Conservation (phyloP, 345 rosid genomes). For the Camelina neglecta region DNA sequence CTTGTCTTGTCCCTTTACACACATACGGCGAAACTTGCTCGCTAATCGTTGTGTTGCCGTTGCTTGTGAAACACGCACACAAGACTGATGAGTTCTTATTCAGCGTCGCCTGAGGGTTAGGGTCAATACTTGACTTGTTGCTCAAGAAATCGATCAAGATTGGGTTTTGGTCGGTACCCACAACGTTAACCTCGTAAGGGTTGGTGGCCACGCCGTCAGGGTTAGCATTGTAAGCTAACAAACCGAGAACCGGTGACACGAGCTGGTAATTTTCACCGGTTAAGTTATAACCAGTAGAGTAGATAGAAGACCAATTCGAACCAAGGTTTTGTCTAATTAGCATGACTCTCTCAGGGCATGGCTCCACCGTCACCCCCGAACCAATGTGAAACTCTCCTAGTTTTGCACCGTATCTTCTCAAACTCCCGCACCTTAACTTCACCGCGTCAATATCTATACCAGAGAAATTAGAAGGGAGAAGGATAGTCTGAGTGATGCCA, state of each 20-base stretch:
- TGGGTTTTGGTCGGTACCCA: slow-evolving; percentile 26
- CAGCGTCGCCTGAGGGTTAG: slow-evolving; percentile 5
- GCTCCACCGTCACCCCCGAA: slow-evolving; percentile 36
- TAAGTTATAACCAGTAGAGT: slow-evolving; percentile 35
- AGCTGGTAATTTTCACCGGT: slow-evolving; percentile 36
- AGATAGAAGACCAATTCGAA: slow-evolving; percentile 44
- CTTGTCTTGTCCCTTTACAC: slow-evolving; percentile 43
- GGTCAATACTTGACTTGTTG: slow-evolving; percentile 25
- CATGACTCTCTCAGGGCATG: slow-evolving; percentile 47
- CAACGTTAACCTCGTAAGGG: slow-evolving; percentile 35
- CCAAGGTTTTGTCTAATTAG: slow-evolving; percentile 45
- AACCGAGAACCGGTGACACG: slow-evolving; percentile 43
- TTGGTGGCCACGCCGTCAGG: slow-evolving; percentile 42
- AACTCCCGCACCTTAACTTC: slow-evolving; percentile 46
- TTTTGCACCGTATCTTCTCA: slow-evolving; percentile 43
- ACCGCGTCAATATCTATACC: slow-evolving; percentile 54
- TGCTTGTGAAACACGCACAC: slow-evolving; percentile 42
- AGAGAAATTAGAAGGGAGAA: slow-evolving; percentile 76
- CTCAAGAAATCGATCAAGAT: slow-evolving; percentile 40
- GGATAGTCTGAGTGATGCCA: slow-evolving; percentile 57
- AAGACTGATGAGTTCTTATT: slow-evolving; percentile 30
- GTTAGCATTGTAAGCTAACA: slow-evolving; percentile 44
- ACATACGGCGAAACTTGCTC: slow-evolving; percentile 45
- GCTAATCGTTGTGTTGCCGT: slow-evolving; percentile 32
- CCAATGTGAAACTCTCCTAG: slow-evolving; percentile 43